A percentile compares a stretch with the other conserved stretches of the same genome.
Evolutionary conservation across 306 rosid genomes (phyloP).

Genomic region (Dryas drummondii): DNA sequence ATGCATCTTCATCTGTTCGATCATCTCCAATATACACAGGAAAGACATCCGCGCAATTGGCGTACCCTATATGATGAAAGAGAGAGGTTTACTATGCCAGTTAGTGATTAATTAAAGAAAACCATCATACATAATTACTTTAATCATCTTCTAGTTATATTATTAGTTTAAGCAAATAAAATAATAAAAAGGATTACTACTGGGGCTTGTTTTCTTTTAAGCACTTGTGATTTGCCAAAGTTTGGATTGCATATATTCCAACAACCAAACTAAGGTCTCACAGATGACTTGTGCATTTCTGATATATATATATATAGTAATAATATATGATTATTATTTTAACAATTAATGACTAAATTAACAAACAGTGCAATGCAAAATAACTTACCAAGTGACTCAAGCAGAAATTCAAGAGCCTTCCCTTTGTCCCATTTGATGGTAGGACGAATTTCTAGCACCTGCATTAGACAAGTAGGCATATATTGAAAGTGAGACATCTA

Average conservation of each 20-base stretch:
- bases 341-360: not conserved
- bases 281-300: constrained; percentile 11
- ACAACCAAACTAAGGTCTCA: constrained; percentile 14
- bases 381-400: constrained; percentile 87
- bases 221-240: not conserved
- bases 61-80: constrained; percentile 59
- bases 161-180: not conserved
- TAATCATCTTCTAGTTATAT: not conserved
- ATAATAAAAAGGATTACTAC: too few relatives aligned
- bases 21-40: constrained; percentile 97
- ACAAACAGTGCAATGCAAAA: not conserved
- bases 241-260: constrained; percentile 16
- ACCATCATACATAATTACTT: not conserved
- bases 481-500: constrained; percentile 43
- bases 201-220: not conserved
- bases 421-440: constrained; percentile 99
- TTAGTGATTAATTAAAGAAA: constrained; percentile 16
- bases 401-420: constrained; percentile 83
- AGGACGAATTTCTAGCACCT: constrained; percentile 97
- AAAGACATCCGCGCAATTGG: constrained; percentile 72
- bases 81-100: constrained; percentile 26
- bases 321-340: constrained; percentile 14
- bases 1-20: constrained; percentile 94
- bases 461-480: constrained; percentile 29
- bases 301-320: not conserved